Evolutionary conservation across 371 early-diverging fungal genomes (phyloP).

Genomic region (Rhizomucor miehei): DNA sequence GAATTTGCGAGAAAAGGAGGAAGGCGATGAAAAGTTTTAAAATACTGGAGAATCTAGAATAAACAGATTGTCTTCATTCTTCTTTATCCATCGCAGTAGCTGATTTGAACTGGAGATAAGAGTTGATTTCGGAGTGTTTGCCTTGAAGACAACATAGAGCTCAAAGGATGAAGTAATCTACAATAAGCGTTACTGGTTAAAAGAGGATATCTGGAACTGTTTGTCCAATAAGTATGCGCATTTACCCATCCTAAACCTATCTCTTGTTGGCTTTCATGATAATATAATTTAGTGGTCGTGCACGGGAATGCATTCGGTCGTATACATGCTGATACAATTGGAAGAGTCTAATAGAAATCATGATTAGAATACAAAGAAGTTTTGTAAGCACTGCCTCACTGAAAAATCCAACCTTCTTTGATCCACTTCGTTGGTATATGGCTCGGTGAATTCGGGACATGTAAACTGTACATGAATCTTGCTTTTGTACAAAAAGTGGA

Average conservation of each 20-base stretch:
- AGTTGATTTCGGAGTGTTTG: conserved; percentile 63
- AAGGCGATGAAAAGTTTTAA: conserved; percentile 75
- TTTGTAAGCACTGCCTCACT: neutral
- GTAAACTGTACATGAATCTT: conserved; percentile 68
- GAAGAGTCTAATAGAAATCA: conserved; percentile 34
- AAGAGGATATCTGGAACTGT: neutral
- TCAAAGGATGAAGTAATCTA: conserved; percentile 71
- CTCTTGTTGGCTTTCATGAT: conserved; percentile 57
- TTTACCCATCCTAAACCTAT: conserved; percentile 73
- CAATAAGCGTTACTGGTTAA: neutral
- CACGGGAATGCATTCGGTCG: conserved; percentile 60
- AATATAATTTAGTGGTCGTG: conserved; percentile 59
- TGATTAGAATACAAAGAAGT: too few relatives aligned
- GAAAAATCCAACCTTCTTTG: conserved; percentile 15
- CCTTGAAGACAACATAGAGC: conserved; percentile 72
- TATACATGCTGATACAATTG: conserved; percentile 66
- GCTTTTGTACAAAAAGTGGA: conserved; percentile 78
- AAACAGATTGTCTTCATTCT: conserved; percentile 68
- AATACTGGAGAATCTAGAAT: conserved; percentile 66
- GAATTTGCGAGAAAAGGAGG: conserved; percentile 77
- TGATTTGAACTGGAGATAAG: conserved; percentile 61
- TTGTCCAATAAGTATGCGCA: neutral
- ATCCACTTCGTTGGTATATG: conserved; percentile 40
- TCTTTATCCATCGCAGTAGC: conserved; percentile 73
- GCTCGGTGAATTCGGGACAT: conserved; percentile 53